Percentiles rank a stretch among this genome's conserved stretches.
These are phyloP conservation scores for Phaffia rhodozyma DNA, from an alignment of 1,284 basidiomycete species.

Conservation along the genomic window DNA sequence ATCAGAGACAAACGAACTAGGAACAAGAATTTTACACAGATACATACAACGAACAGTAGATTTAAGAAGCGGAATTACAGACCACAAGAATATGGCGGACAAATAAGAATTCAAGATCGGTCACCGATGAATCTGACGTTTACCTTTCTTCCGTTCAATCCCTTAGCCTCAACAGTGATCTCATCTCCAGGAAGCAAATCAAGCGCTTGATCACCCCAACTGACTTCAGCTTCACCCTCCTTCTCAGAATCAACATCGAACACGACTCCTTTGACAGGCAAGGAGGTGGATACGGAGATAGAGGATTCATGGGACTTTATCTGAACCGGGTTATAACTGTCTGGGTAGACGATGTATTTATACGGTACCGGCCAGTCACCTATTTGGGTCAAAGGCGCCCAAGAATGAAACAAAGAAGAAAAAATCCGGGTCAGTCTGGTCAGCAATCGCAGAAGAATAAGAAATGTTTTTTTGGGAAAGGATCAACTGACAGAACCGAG, in stretches of 20 bases:
- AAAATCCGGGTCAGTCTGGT: not conserved
- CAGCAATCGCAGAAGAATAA: not conserved
- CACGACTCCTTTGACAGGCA: constrained; percentile 73
- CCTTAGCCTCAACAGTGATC: constrained; percentile 49
- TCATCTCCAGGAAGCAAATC: constrained; percentile 73
- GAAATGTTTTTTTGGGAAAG: not conserved
- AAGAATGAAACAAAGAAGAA: not conserved
- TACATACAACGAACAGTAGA: no score
- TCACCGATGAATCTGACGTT: constrained; percentile 60
- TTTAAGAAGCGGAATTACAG: no score
- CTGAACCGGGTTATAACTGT: constrained; percentile 45
- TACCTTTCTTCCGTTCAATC: constrained; percentile 53
- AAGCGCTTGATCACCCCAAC: constrained; percentile 75
- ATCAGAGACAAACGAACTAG: no score
- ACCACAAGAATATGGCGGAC: not conserved
- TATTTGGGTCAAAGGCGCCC: not conserved
- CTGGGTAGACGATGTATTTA: constrained; percentile 74
- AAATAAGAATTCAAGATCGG: constrained; percentile 7
- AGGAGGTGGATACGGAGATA: constrained; percentile 48
- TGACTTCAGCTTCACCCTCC: constrained; percentile 50
- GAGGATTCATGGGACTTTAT: constrained; percentile 50
- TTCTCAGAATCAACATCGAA: constrained; percentile 52
- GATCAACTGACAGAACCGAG: constrained; percentile 43
- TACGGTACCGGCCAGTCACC: constrained; percentile 69
- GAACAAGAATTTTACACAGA: no score